phyloP scores from a whole-genome alignment of 345 rosid genomes.

The Gossypium mustelinum region DNA sequence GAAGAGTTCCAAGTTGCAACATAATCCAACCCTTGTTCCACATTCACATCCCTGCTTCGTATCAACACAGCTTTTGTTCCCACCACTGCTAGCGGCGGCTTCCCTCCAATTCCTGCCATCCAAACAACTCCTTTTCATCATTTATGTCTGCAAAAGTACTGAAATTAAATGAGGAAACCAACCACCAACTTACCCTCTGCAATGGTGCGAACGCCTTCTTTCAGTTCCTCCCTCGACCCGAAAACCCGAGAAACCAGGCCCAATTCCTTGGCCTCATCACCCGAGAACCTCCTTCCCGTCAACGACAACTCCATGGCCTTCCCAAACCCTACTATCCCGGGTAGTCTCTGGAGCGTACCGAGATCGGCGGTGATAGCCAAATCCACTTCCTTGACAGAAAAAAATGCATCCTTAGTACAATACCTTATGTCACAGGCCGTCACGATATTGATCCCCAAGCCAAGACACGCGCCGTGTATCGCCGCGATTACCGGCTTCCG shows the following conservation, averaged over 20 bases:
- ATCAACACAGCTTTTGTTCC: conserved; percentile 76
- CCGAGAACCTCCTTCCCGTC: conserved; percentile 60
- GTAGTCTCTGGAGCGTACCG: conserved; percentile 83
- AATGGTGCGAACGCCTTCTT: conserved; percentile 35
- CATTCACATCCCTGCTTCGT: conserved; percentile 62
- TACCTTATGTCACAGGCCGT: conserved; percentile 82
- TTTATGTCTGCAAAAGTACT: not conserved
- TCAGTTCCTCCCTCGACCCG: conserved; percentile 53
- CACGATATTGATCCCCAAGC: conserved; percentile 60
- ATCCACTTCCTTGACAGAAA: conserved; percentile 81
- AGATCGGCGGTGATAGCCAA: conserved; percentile 75
- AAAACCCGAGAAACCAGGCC: conserved; percentile 73
- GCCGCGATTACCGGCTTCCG: conserved; percentile 77
- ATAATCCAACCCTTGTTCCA: conserved; percentile 84
- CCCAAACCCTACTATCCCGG: conserved; percentile 64
- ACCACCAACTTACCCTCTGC: conserved; percentile 53
- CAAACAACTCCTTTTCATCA: not conserved
- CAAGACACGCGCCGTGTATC: conserved; percentile 74
- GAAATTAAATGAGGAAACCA: not conserved
- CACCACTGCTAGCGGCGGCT: conserved; percentile 68
- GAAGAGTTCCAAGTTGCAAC: conserved; percentile 84
- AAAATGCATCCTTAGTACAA: conserved; percentile 56
- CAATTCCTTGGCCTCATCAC: conserved; percentile 63
- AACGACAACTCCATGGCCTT: conserved; percentile 68
- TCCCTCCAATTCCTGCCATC: conserved; percentile 56